A percentile compares a stretch with the other conserved stretches of the same genome.
phyloP scores from a whole-genome alignment of 2,329 filamentous ascomycete species.

The Penicillium sp. region DNA sequence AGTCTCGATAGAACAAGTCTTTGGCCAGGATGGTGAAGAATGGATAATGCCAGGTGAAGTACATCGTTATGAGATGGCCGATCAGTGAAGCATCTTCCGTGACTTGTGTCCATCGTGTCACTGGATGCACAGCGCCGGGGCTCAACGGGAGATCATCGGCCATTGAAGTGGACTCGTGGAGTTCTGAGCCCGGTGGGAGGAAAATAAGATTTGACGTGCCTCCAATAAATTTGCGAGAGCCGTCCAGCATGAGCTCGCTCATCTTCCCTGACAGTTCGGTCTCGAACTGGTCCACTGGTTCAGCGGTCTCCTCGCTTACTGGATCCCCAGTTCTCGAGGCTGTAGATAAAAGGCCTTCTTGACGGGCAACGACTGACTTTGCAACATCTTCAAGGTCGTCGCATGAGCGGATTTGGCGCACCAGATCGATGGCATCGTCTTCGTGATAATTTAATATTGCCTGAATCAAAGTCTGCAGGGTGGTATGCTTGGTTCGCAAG shows the following conservation, averaged over 20 bases:
- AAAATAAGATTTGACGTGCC: slow-evolving; percentile 93
- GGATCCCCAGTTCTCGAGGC: slow-evolving; percentile 33
- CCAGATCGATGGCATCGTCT: slow-evolving; percentile 76
- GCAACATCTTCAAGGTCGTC: slow-evolving; percentile 69
- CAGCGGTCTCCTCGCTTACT: slow-evolving; percentile 39
- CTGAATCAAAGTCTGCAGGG: slow-evolving; percentile 86
- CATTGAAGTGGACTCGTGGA: slow-evolving; percentile 38
- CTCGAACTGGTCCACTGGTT: slow-evolving; percentile 58
- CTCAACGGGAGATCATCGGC: slow-evolving; percentile 49
- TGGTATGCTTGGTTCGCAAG: slow-evolving; percentile 81
- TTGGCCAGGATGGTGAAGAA: slow-evolving; percentile 93
- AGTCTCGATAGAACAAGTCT: slow-evolving; percentile 82
- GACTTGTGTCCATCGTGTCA: slow-evolving; percentile 84
- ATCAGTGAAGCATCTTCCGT: slow-evolving; percentile 77
- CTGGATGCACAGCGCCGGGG: slow-evolving; percentile 58
- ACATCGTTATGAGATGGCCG: slow-evolving; percentile 89
- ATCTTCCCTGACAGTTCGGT: slow-evolving; percentile 86
- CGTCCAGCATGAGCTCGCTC: slow-evolving; percentile 84
- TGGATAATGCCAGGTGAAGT: slow-evolving; percentile 96
- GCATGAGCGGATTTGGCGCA: slow-evolving; percentile 84
- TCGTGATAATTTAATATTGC: slow-evolving; percentile 93
- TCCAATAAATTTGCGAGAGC: slow-evolving; percentile 84
- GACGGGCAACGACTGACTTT: slow-evolving; percentile 55
- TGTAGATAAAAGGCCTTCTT: slow-evolving; percentile 48
- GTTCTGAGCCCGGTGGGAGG: slow-evolving; percentile 55